Evolutionary conservation across 208 protist genomes (phyloP).

Genomic region (Strigomonas galati): DNA sequence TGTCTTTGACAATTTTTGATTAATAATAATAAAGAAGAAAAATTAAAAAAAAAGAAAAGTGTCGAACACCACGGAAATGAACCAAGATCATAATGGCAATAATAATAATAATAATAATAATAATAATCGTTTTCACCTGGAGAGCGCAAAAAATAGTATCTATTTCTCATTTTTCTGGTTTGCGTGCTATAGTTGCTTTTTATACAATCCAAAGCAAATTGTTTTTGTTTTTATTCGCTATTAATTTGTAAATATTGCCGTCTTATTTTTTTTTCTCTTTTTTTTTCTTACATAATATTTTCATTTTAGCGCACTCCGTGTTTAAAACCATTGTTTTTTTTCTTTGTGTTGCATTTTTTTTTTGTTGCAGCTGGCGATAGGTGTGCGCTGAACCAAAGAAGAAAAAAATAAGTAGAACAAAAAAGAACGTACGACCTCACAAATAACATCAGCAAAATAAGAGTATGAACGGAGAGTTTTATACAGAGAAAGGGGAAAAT

Average conservation of each 20-base stretch:
- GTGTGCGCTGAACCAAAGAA: neutral
- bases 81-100: neutral
- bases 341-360: conserved; percentile 5
- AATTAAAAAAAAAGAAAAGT: conserved; percentile 1
- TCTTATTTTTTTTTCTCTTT: conserved; percentile 9
- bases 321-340: conserved; percentile 12
- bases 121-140: too few species aligned
- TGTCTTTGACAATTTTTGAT: neutral
- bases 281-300: conserved; percentile 8
- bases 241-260: neutral
- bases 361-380: conserved; percentile 9
- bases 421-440: too few species aligned
- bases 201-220: too few species aligned
- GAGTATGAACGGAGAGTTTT: too few species aligned
- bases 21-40: conserved; percentile 1
- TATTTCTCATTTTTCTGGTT: too few species aligned
- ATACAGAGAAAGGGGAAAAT: too few species aligned
- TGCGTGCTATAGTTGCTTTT: too few species aligned
- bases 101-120: conserved; percentile 19
- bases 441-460: too few species aligned
- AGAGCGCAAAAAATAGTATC: conserved; percentile 17
- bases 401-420: neutral
- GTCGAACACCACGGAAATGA: too few species aligned
- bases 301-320: too few species aligned
- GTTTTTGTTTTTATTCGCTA: conserved; percentile 9